Evolutionary conservation across 768 basidiomycete genomes (phyloP), one percentile per base, ranked within the genome.

Genomic region (Coprinopsis sp.): DNA sequence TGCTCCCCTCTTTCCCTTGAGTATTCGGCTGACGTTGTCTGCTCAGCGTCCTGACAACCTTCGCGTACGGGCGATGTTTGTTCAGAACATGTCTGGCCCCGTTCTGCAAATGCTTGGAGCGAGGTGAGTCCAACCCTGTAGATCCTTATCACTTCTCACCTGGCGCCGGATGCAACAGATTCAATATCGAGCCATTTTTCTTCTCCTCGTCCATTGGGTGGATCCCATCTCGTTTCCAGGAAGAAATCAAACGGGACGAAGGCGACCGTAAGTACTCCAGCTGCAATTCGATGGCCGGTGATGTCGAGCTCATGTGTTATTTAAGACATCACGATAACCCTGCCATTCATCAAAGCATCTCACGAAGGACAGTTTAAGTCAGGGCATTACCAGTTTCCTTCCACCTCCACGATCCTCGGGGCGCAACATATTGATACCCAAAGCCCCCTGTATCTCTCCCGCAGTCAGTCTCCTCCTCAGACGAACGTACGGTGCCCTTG

Each of bases 201-300:
- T 82, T 77, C 53, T 78, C 78, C 4, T 81, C 79, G 0, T 78
- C 77, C n/a, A 51, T 79, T 2, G 79, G 76, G 48, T 80, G 78
- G 78, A 83, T 83, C 53, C 81, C 81, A 4, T 77, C 78, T 6
- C 72, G 79, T 44, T 84, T 77, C 44, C 75, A 79, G 53, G 80
- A 81, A 53, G 73, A 70, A 44, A 44, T 70, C 2, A 25, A 53
- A 1, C 54, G 56, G 5, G 58, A 59, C 19, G 21, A 63, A 37
- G 71, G 77, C 51, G 80, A 81, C 59, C 79, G 77, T 81, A 51
- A 47, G 74, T 50, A 13, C 21, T 71, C 0, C 74, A 6, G 2
- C 4, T 41, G 3, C 37, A 21, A 18, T 38, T 4, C 16, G 8
- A 37, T 21, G 8, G 5, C n/a, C 18, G 22, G 40, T 27, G 22